Evolutionary conservation across 2,329 filamentous ascomycete genomes (phyloP), one percentile per base, ranked within the genome.

Genomic region (Ophiostoma montium): DNA sequence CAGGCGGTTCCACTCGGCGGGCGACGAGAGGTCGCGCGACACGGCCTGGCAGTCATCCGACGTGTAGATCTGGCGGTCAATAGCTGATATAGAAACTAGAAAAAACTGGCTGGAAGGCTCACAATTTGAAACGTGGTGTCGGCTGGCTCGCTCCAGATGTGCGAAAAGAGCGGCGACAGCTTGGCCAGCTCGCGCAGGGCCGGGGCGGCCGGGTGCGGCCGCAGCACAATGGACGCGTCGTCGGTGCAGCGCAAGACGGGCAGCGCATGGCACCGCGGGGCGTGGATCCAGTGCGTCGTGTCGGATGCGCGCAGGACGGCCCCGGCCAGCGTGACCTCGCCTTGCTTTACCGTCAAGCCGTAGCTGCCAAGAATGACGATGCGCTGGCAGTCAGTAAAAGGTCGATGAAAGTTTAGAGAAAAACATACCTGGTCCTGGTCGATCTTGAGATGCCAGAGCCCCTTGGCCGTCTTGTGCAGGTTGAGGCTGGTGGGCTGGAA

Each of bases 341-440:
- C 86, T 47, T 69, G 69, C 9, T 67, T 57, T 0, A 90, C 71
- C 12, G 67, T 68, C 30, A 90, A 60, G 15, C 79, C 76, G 61
- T 80, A 92, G 57, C 76, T 80, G 1, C 86, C 86, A 11, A 86
- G 65, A 9, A 82, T 64, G 5, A 80, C 67, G 36, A 84, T 66
- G 15, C 78, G 73, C 77, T 82, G 46, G 1, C 5, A 5, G 18
- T 41, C 18, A 41, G 19, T 41, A n/a, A n/a, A n/a, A n/a, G 36
- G 15, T 16, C 3, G 2, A 10, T n/a, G 2, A 13, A 11, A 15
- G 10, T 3, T 30, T 7, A 13, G 35, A 6, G 1, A 36, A 15
- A 30, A 15, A 41, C 16, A 48, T 62, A 74, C 75, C 63, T 78
- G 74, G 48, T 69, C 70, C n/a, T 70, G 67, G 3, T 63, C 58